phyloP scores from a whole-genome alignment of 768 basidiomycete species.

The Pleurotus eryngii region DNA sequence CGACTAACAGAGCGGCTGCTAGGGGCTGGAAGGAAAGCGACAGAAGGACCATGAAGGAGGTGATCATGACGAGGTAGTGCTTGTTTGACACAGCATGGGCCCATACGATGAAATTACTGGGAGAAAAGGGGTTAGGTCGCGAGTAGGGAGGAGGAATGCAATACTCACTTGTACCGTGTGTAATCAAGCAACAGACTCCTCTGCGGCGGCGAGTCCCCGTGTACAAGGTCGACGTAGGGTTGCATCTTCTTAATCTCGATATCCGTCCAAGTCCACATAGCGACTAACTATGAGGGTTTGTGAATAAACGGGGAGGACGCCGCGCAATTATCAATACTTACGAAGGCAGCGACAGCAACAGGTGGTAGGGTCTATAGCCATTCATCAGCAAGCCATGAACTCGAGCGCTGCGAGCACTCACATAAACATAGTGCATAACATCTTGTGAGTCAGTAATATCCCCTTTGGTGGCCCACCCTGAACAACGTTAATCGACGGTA shows the following conservation, averaged over 20 bases:
- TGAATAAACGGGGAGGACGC: too few relatives aligned
- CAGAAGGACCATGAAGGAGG: slow-evolving; percentile 46
- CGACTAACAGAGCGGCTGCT: slow-evolving; percentile 45
- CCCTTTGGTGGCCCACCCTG: slow-evolving; percentile 43
- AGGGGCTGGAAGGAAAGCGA: slow-evolving; percentile 49
- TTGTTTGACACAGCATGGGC: slow-evolving; percentile 39
- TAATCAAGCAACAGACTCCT: slow-evolving; percentile 54
- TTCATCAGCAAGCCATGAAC: not conserved
- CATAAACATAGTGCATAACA: slow-evolving; percentile 52
- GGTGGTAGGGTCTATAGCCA: slow-evolving; percentile 46
- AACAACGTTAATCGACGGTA: not conserved
- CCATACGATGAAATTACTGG: slow-evolving; percentile 48
- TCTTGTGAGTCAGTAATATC: slow-evolving; percentile 27
- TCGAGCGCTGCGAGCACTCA: slow-evolving; percentile 22
- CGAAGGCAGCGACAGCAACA: slow-evolving; percentile 44
- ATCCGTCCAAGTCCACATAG: slow-evolving; percentile 56
- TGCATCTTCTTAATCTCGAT: slow-evolving; percentile 57
- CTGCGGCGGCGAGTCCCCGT: slow-evolving; percentile 50
- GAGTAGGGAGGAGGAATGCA: not conserved
- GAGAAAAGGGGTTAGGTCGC: not conserved
- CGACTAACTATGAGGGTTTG: slow-evolving; percentile 31
- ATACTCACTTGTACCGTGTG: slow-evolving; percentile 43
- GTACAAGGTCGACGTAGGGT: slow-evolving; percentile 58
- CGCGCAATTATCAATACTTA: slow-evolving; percentile 16
- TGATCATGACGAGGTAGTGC: slow-evolving; percentile 48